Percentiles rank a stretch among this genome's conserved stretches.
Conservation (phyloP, 2,329 filamentous ascomycete genomes). For the Fusarium agapanthi region DNA sequence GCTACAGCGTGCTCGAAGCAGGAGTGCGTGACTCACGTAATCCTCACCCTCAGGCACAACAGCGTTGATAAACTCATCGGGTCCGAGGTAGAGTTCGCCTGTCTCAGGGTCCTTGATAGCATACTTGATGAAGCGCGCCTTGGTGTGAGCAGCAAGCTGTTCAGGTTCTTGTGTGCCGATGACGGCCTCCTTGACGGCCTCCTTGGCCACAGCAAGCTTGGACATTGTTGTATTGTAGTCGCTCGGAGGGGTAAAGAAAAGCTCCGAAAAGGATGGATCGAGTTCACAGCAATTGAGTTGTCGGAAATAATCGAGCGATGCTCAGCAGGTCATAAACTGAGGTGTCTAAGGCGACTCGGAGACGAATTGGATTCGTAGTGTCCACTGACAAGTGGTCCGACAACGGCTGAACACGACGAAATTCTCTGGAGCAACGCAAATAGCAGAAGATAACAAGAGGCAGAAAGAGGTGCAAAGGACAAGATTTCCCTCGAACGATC, state of each 20-base stretch:
- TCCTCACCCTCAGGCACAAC: conserved; percentile 88
- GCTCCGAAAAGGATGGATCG: conserved; percentile 14
- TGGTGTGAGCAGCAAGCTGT: conserved; percentile 77
- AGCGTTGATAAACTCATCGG: conserved; percentile 89
- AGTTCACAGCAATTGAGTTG: conserved; percentile 33
- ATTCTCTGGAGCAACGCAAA: conserved; percentile 20
- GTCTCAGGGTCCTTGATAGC: conserved; percentile 78
- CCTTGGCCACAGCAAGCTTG: conserved; percentile 64
- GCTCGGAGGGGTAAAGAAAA: conserved; percentile 26
- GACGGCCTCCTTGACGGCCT: conserved; percentile 81
- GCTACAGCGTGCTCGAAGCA: neutral
- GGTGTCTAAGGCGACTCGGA: neutral
- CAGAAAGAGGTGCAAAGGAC: conserved; percentile 9
- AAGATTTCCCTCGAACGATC: conserved; percentile 22
- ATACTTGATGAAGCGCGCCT: conserved; percentile 78
- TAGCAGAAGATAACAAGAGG: conserved; percentile 12
- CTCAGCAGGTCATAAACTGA: conserved; percentile 11
- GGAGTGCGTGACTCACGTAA: conserved; percentile 73
- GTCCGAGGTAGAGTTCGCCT: conserved; percentile 81
- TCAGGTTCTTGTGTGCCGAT: conserved; percentile 68
- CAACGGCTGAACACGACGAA: conserved; percentile 22
- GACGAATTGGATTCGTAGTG: conserved; percentile 16
- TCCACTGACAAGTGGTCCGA: conserved; percentile 29
- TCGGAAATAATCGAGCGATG: conserved; percentile 14
- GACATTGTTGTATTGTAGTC: conserved; percentile 45